phyloP scores from a whole-genome alignment of 352 stramenopile species.

The Globisporangium echinulatum region DNA sequence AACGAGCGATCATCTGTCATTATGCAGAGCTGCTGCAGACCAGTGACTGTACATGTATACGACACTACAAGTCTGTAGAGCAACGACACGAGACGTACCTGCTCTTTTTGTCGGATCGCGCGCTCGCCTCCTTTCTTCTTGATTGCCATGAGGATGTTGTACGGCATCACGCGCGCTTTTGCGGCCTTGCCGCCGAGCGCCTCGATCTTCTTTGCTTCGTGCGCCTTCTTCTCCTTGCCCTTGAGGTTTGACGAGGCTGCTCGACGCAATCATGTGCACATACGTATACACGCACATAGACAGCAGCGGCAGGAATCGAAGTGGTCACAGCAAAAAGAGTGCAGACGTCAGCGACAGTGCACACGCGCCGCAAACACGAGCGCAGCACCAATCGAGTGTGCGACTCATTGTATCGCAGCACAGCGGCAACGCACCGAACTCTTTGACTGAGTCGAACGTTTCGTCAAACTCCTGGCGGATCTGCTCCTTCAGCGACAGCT shows the following conservation, averaged over 20 bases:
- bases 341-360: too few species aligned
- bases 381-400: too few species aligned
- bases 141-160: conserved; percentile 68
- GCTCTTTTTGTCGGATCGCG: conserved; percentile 48
- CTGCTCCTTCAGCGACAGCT: conserved; percentile 53
- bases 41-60: too few species aligned
- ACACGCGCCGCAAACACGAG: too few species aligned
- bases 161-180: conserved; percentile 54
- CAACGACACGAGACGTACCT: conserved; percentile 23
- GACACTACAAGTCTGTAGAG: background rate
- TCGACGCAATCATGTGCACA: background rate
- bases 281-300: too few species aligned
- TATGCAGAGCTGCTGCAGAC: too few species aligned
- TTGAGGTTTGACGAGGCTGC: conserved; percentile 48
- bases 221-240: conserved; percentile 74
- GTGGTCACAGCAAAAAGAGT: background rate
- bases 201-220: conserved; percentile 70
- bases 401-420: background rate
- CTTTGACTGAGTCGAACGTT: conserved; percentile 59
- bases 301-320: background rate
- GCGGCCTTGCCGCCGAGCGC: conserved; percentile 52
- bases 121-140: conserved; percentile 52
- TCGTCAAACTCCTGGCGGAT: conserved; percentile 78
- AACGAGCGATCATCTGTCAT: too few species aligned
- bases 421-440: conserved; percentile 37